These are phyloP conservation scores for Plectranthus barbatus DNA, from an alignment of 257 asterid genomes.

Conservation along the genomic window DNA sequence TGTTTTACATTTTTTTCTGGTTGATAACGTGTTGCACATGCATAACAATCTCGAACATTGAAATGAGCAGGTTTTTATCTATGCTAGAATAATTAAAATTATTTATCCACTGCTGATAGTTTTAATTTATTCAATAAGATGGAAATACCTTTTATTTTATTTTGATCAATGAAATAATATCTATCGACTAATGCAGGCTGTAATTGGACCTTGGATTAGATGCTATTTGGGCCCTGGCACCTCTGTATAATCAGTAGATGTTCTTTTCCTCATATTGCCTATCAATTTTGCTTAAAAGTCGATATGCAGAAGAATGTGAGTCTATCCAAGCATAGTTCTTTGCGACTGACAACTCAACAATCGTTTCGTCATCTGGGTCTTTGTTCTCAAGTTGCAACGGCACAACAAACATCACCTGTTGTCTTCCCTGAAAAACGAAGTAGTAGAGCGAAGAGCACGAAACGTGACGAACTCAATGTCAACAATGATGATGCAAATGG, in stretches of 20 bases:
- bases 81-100: background rate
- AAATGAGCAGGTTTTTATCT: no score
- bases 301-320: constrained; percentile 70
- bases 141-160: background rate
- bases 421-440: constrained; percentile 86
- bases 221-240: constrained; percentile 13
- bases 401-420: constrained; percentile 82
- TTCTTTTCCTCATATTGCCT: constrained; percentile 13
- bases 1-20: background rate
- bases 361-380: constrained; percentile 88
- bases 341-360: constrained; percentile 65
- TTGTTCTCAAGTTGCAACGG: constrained; percentile 70
- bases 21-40: constrained; percentile 1
- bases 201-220: constrained; percentile 21
- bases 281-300: constrained; percentile 13
- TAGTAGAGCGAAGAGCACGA: constrained; percentile 51
- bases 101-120: background rate
- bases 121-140: background rate
- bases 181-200: constrained; percentile 29
- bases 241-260: constrained; percentile 22
- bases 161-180: constrained; percentile 6
- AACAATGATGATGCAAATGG: constrained; percentile 42
- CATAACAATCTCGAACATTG: background rate
- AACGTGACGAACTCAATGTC: constrained; percentile 25
- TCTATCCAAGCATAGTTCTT: constrained; percentile 65